These are phyloP conservation scores for Rhizopus delemar DNA, from an alignment of 371 early-diverging fungal species.

Conservation along the genomic window DNA sequence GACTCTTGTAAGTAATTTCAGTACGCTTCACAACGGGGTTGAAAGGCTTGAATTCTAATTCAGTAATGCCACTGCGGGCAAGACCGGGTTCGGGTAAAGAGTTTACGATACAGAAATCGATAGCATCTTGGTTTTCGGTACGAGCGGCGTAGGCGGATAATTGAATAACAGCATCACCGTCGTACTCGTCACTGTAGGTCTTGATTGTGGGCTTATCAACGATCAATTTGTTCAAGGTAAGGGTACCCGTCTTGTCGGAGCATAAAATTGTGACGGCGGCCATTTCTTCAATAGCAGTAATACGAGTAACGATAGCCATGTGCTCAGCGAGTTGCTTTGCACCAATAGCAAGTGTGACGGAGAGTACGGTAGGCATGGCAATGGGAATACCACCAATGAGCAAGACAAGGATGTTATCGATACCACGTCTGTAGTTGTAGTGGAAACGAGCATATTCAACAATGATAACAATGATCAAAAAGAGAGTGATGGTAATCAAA, in stretches of 20 bases:
- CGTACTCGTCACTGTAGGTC: conserved; percentile 54
- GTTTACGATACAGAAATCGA: conserved; percentile 71
- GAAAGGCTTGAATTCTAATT: conserved; percentile 80
- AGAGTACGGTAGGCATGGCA: conserved; percentile 82
- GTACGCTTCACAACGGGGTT: conserved; percentile 89
- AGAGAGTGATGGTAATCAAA: conserved; percentile 64
- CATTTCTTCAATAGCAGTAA: conserved; percentile 89
- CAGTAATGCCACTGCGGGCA: conserved; percentile 69
- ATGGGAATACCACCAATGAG: conserved; percentile 81
- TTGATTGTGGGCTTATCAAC: conserved; percentile 68
- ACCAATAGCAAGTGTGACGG: conserved; percentile 92
- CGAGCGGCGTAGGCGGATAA: conserved; percentile 68
- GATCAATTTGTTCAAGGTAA: conserved; percentile 89
- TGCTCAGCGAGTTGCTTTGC: conserved; percentile 90
- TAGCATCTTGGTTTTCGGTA: conserved; percentile 74
- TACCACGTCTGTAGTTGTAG: conserved; percentile 66
- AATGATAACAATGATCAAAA: conserved; percentile 78
- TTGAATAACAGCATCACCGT: conserved; percentile 60
- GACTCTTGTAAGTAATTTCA: conserved; percentile 68
- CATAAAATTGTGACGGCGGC: conserved; percentile 93
- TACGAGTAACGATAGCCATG: conserved; percentile 87
- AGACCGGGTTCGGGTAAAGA: conserved; percentile 57
- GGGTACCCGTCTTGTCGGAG: conserved; percentile 96
- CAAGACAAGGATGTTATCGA: conserved; percentile 72
- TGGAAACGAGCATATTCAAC: conserved; percentile 81